These are phyloP conservation scores for Hippophae gyantsensis DNA, from an alignment of 306 rosid genomes.

Conservation along the genomic window DNA sequence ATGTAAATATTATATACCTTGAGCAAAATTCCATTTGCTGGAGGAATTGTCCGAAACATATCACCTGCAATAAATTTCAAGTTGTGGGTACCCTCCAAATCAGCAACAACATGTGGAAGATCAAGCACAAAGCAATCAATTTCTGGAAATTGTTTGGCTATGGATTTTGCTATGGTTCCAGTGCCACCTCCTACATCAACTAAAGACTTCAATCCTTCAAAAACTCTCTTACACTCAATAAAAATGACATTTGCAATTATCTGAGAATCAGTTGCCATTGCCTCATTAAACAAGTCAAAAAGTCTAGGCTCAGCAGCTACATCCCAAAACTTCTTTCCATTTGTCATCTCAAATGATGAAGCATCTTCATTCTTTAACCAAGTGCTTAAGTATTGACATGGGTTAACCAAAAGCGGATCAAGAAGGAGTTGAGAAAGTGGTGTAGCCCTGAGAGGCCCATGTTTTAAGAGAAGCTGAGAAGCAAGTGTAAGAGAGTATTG, in stretches of 20 bases:
- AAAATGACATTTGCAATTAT: slow-evolving; percentile 3
- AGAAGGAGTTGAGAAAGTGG: slow-evolving; percentile 12
- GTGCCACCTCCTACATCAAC: slow-evolving; percentile 41
- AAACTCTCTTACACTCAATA: slow-evolving; percentile 17
- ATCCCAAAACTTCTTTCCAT: slow-evolving; percentile 23
- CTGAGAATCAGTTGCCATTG: slow-evolving; percentile 27
- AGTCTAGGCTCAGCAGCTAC: slow-evolving; percentile 10
- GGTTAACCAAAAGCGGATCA: too few species aligned
- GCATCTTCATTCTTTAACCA: slow-evolving; percentile 20
- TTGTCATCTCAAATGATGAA: slow-evolving; percentile 9
- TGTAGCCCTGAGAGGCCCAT: slow-evolving; percentile 15
- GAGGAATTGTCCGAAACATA: slow-evolving; percentile 22
- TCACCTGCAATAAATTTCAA: slow-evolving; percentile 18
- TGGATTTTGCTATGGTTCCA: slow-evolving; percentile 25
- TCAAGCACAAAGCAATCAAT: slow-evolving; percentile 29
- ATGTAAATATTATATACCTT: slow-evolving; percentile 4
- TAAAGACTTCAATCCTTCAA: slow-evolving; percentile 25
- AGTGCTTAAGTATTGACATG: neutral
- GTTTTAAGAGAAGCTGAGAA: slow-evolving; percentile 24
- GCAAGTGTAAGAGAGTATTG: slow-evolving; percentile 24
- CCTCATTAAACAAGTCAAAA: slow-evolving; percentile 13
- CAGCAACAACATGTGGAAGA: slow-evolving; percentile 25
- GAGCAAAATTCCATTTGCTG: slow-evolving; percentile 20
- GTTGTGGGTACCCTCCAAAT: slow-evolving; percentile 8
- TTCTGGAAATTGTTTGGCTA: slow-evolving; percentile 24